Conservation (phyloP, 371 early-diverging fungal species). For the Zychaea mexicana region DNA sequence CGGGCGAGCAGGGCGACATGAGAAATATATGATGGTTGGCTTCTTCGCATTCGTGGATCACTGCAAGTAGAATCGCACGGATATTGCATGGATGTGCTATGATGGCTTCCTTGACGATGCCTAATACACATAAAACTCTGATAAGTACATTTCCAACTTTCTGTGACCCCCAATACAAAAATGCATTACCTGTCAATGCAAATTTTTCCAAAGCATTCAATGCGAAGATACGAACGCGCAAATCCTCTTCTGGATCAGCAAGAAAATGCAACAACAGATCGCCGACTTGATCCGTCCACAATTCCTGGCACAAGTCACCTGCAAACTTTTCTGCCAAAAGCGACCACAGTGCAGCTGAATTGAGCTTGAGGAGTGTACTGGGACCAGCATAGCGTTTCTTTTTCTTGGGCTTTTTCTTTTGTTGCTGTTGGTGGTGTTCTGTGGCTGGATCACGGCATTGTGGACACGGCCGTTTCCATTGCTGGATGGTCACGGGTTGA, state of each 20-base stretch:
- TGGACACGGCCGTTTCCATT: neutral
- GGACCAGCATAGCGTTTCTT: neutral
- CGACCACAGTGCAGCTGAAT: slow-evolving; percentile 45
- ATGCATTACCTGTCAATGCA: slow-evolving; percentile 40
- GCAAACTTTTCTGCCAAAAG: slow-evolving; percentile 49
- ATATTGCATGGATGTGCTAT: slow-evolving; percentile 31
- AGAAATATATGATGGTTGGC: slow-evolving; percentile 27
- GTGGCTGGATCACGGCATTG: slow-evolving; percentile 9
- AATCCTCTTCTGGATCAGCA: slow-evolving; percentile 29
- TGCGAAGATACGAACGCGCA: slow-evolving; percentile 36
- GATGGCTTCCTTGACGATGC: slow-evolving; percentile 31
- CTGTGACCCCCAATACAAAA: neutral
- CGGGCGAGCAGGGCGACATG: slow-evolving; percentile 10
- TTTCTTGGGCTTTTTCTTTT: neutral
- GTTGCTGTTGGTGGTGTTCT: no score
- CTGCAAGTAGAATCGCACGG: slow-evolving; percentile 18
- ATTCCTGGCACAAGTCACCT: slow-evolving; percentile 37
- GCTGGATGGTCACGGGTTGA: neutral
- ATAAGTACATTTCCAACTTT: neutral
- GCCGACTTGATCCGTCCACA: slow-evolving; percentile 43
- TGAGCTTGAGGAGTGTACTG: slow-evolving; percentile 20
- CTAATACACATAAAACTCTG: slow-evolving; percentile 14
- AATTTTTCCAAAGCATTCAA: slow-evolving; percentile 52
- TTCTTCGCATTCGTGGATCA: slow-evolving; percentile 38
- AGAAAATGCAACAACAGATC: slow-evolving; percentile 31